These are phyloP conservation scores for Westerdykella aurantiaca DNA, from an alignment of 2,329 filamentous ascomycete species.

Conservation along the genomic window DNA sequence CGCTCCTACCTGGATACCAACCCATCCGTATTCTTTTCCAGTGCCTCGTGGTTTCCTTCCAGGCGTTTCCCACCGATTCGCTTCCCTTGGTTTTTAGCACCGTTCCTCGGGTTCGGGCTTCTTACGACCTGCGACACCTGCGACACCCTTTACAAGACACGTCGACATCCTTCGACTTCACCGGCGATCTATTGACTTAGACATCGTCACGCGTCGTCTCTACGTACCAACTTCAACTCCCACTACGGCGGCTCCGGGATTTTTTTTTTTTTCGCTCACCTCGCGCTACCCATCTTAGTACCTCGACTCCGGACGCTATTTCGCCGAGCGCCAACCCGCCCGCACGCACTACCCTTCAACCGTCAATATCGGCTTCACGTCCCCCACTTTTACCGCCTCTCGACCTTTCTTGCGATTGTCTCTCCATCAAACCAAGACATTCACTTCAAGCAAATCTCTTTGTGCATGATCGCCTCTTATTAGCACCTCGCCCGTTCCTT, in stretches of 20 bases:
- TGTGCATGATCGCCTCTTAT: slow-evolving; percentile 34
- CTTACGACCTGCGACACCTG: too few relatives aligned
- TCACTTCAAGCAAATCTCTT: slow-evolving; percentile 15
- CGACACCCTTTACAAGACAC: slow-evolving; percentile 3
- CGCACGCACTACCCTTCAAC: slow-evolving; percentile 4
- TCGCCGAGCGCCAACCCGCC: slow-evolving; percentile 3
- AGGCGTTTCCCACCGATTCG: too few relatives aligned
- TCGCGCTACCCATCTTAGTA: slow-evolving; percentile 10
- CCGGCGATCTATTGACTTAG: slow-evolving; percentile 40
- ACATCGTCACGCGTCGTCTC: slow-evolving; percentile 29
- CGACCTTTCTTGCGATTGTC: slow-evolving; percentile 17
- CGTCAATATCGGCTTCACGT: neutral
- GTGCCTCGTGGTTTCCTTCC: too few relatives aligned
- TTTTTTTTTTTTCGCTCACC: slow-evolving; percentile 9
- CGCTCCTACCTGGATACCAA: too few relatives aligned
- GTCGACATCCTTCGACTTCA: slow-evolving; percentile 11
- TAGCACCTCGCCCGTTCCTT: slow-evolving; percentile 31
- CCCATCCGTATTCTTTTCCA: too few relatives aligned
- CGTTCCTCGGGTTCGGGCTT: slow-evolving; percentile 4
- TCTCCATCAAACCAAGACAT: slow-evolving; percentile 11
- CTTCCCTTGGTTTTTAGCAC: slow-evolving; percentile 1
- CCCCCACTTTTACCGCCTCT: slow-evolving; percentile 20
- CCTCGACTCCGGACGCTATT: slow-evolving; percentile 10
- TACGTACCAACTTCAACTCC: slow-evolving; percentile 8
- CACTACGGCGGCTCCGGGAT: slow-evolving; percentile 7